Conservation (phyloP, 129 eudicot genomes). For the Chrysanthemum lavandulifolium region DNA sequence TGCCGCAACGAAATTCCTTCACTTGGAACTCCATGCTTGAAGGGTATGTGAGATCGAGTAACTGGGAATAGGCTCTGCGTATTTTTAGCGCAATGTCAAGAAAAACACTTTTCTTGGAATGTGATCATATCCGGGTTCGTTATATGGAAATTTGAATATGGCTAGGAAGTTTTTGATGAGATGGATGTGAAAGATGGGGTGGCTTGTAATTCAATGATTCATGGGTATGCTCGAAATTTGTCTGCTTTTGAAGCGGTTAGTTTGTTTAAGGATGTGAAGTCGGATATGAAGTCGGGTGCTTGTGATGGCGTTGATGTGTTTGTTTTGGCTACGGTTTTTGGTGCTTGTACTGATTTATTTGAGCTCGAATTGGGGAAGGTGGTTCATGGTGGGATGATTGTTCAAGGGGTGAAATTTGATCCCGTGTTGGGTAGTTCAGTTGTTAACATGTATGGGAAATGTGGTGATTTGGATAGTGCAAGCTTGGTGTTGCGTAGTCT, state of each 20-base stretch:
- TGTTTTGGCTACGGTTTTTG: constrained; percentile 66
- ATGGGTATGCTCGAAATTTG: constrained; percentile 63
- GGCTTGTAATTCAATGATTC: constrained; percentile 69
- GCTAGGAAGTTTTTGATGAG: constrained; percentile 49
- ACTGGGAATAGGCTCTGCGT: constrained; percentile 32
- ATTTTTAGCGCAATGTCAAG: constrained; percentile 62
- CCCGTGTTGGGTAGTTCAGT: constrained; percentile 69
- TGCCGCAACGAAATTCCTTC: constrained; percentile 63
- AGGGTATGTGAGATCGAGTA: constrained; percentile 55
- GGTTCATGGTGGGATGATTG: constrained; percentile 52
- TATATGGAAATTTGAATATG: constrained; percentile 41
- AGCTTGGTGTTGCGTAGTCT: constrained; percentile 32
- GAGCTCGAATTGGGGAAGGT: constrained; percentile 60
- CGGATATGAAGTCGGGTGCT: constrained; percentile 17
- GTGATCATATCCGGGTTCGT: constrained; percentile 52
- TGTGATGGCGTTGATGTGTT: constrained; percentile 44
- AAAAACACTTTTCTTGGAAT: constrained; percentile 75
- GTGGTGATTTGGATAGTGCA: constrained; percentile 77
- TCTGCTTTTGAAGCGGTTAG: constrained; percentile 42
- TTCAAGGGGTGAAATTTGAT: constrained; percentile 51
- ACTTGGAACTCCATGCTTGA: constrained; percentile 86
- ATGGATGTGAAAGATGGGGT: constrained; percentile 72
- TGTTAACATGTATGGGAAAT: constrained; percentile 83
- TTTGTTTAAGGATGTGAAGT: constrained; percentile 54
- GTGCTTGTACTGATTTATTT: constrained; percentile 68